Evolutionary conservation across 129 eudicot genomes (phyloP), one percentile per base, ranked within the genome.

Genomic region (Escallonia herrerae): DNA sequence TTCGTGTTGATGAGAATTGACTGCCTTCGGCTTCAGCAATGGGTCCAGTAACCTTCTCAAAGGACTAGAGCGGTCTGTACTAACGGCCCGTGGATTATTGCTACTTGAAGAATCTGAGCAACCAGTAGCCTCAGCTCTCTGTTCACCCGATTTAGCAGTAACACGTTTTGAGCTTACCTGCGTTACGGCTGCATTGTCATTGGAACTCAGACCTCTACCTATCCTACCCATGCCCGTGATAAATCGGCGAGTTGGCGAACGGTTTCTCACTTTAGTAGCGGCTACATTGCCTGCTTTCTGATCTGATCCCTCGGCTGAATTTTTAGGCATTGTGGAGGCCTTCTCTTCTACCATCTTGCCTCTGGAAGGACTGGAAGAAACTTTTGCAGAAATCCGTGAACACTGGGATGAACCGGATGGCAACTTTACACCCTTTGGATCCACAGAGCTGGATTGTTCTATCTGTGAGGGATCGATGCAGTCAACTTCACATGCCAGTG

Each of bases 31-130:
- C 64, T 81, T 79, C 60, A 83, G 71, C 15, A 90, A 73, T 68
- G 97, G 97, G 42, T 86, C 87, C 8, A 90, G 75, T 70, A 87
- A 77, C 81, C 97, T 81, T 74, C 87, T 82, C 72, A 87, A 52
- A 47, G 97, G 97, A 77, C 97, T 90, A 11, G 90, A 77, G 58
- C 71, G 81, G 45, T 76, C 72, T 78, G 74, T 69, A 8, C 72
- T 73, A 52, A 56, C 68, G 64, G 50, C 64, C 38, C 46, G 56
- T 43, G 78, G 42, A 38, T 74, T 69, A 59, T 73, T 74, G 11
- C 7, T 59, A 45, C 67, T 58, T 44, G 87, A 56, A 69, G 44
- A 62, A 49, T 65, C 65, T 57, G 64, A 56, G 47, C 53, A 40
- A 8, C 75, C 43, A 72, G 77, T 64, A 67, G 49, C 61, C 63